Evolutionary conservation across 768 basidiomycete genomes (phyloP).

Genomic region (Mycena vulgaris): DNA sequence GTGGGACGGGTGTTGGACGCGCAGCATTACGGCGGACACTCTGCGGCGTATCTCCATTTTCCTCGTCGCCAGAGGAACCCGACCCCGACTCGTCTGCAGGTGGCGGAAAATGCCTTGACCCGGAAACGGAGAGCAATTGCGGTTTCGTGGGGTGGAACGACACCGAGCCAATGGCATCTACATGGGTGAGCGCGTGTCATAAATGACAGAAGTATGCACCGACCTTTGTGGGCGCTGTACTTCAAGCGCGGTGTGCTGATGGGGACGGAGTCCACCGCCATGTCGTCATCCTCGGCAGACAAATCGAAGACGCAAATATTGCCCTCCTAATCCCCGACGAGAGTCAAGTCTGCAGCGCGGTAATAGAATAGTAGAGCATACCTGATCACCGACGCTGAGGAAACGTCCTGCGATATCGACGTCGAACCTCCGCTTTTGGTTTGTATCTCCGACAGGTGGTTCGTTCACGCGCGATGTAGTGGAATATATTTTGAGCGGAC

Average conservation of each 20-base stretch:
- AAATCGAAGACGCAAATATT: slow-evolving; percentile 73
- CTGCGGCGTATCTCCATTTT: slow-evolving; percentile 38
- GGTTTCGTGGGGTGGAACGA: slow-evolving; percentile 79
- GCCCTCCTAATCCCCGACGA: slow-evolving; percentile 68
- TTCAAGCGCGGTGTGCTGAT: slow-evolving; percentile 39
- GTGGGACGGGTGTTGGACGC: slow-evolving; percentile 27
- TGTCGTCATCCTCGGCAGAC: slow-evolving; percentile 17
- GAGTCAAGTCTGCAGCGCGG: neutral
- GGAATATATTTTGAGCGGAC: slow-evolving; percentile 58
- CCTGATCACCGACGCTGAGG: slow-evolving; percentile 80
- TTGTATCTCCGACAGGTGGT: slow-evolving; percentile 57
- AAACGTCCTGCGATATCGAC: slow-evolving; percentile 77
- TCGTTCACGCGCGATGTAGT: slow-evolving; percentile 29
- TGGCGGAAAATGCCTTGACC: slow-evolving; percentile 79
- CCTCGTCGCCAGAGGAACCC: slow-evolving; percentile 46
- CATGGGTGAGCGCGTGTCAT: slow-evolving; percentile 46
- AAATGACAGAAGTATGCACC: slow-evolving; percentile 27
- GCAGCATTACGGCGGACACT: neutral
- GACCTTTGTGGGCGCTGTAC: slow-evolving; percentile 74
- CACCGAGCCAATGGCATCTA: slow-evolving; percentile 84
- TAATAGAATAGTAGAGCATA: slow-evolving; percentile 47
- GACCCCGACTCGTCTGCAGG: slow-evolving; percentile 40
- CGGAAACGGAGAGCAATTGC: slow-evolving; percentile 75
- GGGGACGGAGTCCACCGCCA: slow-evolving; percentile 44
- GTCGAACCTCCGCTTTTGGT: slow-evolving; percentile 87